A percentile compares a stretch with the other conserved stretches of the same genome.
These are phyloP conservation scores for Centella asiatica DNA, from an alignment of 129 eudicot genomes.

Conservation along the genomic window DNA sequence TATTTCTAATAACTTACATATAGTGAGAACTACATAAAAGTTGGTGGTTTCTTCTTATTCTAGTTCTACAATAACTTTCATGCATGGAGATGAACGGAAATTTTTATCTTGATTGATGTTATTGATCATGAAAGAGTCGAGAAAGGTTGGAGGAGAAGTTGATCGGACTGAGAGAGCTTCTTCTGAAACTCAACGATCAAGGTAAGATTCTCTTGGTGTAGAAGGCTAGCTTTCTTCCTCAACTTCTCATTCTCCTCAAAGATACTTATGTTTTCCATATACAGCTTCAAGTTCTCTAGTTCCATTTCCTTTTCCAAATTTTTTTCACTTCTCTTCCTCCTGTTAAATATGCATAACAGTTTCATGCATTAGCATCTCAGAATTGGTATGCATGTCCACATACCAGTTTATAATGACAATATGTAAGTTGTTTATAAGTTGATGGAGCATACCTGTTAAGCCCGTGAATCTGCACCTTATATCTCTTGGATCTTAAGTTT, in stretches of 20 bases:
- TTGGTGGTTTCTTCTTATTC: too few relatives aligned
- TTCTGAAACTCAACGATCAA: conserved; percentile 38
- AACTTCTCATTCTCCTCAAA: conserved; percentile 55
- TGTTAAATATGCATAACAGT: conserved; percentile 1
- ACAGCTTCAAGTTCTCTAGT: conserved; percentile 71
- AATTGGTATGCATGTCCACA: not conserved
- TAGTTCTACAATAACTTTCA: not conserved
- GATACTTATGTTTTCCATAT: conserved; percentile 63
- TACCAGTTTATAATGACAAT: not conserved
- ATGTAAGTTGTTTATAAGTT: not conserved
- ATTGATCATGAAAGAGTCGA: conserved; percentile 12
- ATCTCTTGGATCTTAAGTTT: conserved; percentile 27
- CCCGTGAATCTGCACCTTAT: conserved; percentile 31
- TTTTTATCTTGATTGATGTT: not conserved
- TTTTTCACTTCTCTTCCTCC: conserved; percentile 29
- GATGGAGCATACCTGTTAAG: conserved; percentile 33
- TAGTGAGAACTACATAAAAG: too few relatives aligned
- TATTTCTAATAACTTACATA: too few relatives aligned
- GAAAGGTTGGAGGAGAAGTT: conserved; percentile 23
- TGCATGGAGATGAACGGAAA: not conserved
- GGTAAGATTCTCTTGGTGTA: conserved; percentile 54
- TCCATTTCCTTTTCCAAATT: conserved; percentile 36
- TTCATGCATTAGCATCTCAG: not conserved
- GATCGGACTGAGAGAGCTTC: conserved; percentile 19
- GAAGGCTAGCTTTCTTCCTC: conserved; percentile 56